Evolutionary conservation across 75 land plant genomes (phyloP), one percentile per base, ranked within the genome.

Genomic region (Sequoiadendron giganteum): DNA sequence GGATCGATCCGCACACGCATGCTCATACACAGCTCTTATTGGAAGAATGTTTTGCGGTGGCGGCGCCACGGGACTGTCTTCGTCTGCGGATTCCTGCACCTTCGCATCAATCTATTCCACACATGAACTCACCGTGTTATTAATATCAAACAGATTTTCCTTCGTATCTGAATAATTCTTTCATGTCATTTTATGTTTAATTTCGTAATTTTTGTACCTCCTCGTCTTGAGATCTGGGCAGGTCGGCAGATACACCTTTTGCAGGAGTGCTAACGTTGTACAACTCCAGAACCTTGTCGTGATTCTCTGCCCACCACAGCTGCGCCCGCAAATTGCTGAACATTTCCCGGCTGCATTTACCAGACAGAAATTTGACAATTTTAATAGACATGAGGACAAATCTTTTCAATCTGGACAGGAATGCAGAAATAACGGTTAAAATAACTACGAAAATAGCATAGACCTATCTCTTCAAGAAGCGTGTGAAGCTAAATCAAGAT

Each of bases 281-380:
- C 39, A 97, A 92, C 85, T 95, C 99, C 89, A 95, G 93, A 48
- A 98, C 96, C 79, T 93, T 94, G 76, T 96, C 98, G 85, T 95
- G 95, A 88, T 97, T 98, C 86, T 98, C 97, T 11, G 97, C 91
- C 99, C 99, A 98, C 99, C 99, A 98, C 40, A 92, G 83, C 77
- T 96, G 99, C 43, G 99, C 99, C 93, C 95, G 96, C 93, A 92
- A 90, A 84, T 95, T 98, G 93, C 93, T 95, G 86, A 96, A 98
- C 90, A 98, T 85, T 47, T 98, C 99, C 10, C 99, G 96, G 84
- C 99, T 96, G 87, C 18, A 84, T 8, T 85, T 40, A 79, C 36
- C 25, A 70, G 61, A 28, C 43, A 83, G 55, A 75, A 34, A 86
- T 79, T 65, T 25, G 6, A 6, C n/a, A 65, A 25, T 25, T 25